Conservation (phyloP, 2,329 filamentous ascomycete genomes). For the Metarhizium guizhouense region DNA sequence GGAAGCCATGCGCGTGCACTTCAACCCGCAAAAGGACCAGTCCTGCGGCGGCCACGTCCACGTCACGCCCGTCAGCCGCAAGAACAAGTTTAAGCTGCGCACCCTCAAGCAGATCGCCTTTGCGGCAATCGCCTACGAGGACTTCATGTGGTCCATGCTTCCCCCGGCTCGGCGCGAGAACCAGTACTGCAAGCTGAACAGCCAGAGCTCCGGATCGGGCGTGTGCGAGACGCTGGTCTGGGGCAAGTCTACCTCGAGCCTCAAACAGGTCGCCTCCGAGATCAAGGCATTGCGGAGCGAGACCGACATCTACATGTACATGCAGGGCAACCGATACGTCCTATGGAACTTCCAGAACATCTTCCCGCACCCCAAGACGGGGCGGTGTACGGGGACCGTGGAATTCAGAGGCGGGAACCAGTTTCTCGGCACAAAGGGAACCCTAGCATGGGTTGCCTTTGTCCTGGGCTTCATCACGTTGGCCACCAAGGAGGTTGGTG, state of each 20-base stretch:
- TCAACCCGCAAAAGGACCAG: constrained; percentile 24
- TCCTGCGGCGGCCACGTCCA: constrained; percentile 31
- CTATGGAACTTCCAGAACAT: constrained; percentile 33
- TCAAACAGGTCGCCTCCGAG: constrained; percentile 21
- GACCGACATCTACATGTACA: constrained; percentile 25
- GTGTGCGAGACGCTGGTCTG: constrained; percentile 18
- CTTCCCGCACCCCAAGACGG: constrained; percentile 27
- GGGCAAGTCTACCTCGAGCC: constrained; percentile 16
- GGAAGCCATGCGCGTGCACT: constrained; percentile 32
- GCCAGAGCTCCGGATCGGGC: constrained; percentile 21
- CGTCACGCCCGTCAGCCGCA: constrained; percentile 24
- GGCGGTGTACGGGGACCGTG: constrained; percentile 26
- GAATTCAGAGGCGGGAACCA: constrained; percentile 31
- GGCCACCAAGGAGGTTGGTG: constrained; percentile 24
- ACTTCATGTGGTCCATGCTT: constrained; percentile 23
- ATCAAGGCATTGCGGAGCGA: constrained; percentile 18
- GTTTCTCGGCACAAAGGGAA: constrained; percentile 27
- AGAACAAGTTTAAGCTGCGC: constrained; percentile 25
- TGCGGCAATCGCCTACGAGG: constrained; percentile 24
- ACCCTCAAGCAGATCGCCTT: constrained; percentile 29
- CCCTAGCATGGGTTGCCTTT: constrained; percentile 29
- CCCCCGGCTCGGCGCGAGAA: constrained; percentile 24
- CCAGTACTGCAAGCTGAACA: constrained; percentile 26
- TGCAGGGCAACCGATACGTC: constrained; percentile 30
- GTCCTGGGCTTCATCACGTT: constrained; percentile 29